Conservation (phyloP, 1,139 yeast species). For the Suhomyces kunorum region DNA sequence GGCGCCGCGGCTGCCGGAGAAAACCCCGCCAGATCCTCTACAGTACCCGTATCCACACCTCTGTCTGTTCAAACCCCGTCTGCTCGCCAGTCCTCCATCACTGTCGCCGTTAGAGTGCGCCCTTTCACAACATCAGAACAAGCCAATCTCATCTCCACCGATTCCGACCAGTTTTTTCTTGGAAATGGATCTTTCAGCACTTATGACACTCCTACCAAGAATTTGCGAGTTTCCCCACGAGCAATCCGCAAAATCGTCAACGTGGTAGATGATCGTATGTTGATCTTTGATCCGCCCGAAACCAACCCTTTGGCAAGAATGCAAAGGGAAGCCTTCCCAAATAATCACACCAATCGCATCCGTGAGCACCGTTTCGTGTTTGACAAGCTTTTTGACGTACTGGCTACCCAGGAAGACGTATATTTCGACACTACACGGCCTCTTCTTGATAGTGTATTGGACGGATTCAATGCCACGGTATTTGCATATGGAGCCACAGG, state of each 20-base stretch:
- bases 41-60: neutral
- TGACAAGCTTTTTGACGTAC: slow-evolving; percentile 73
- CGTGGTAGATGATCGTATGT: slow-evolving; percentile 86
- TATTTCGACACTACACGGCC: slow-evolving; percentile 70
- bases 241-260: slow-evolving; percentile 74
- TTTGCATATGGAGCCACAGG: slow-evolving; percentile 99
- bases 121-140: slow-evolving; percentile 72
- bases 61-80: neutral
- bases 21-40: neutral
- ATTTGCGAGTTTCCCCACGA: slow-evolving; percentile 32
- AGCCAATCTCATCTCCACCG: slow-evolving; percentile 41
- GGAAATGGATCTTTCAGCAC: slow-evolving; percentile 57
- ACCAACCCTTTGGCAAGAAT: slow-evolving; percentile 64
- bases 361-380: slow-evolving; percentile 82
- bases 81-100: slow-evolving; percentile 60
- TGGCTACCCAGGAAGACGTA: slow-evolving; percentile 65
- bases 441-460: slow-evolving; percentile 69
- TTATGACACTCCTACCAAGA: slow-evolving; percentile 12
- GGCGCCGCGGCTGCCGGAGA: neutral
- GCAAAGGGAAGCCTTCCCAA: slow-evolving; percentile 60
- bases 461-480: slow-evolving; percentile 86
- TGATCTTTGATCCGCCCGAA: slow-evolving; percentile 86
- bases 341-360: slow-evolving; percentile 46
- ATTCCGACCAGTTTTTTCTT: slow-evolving; percentile 44
- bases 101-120: slow-evolving; percentile 80